Conservation (phyloP, 2,329 filamentous ascomycete genomes). For the Eutypa lata region DNA sequence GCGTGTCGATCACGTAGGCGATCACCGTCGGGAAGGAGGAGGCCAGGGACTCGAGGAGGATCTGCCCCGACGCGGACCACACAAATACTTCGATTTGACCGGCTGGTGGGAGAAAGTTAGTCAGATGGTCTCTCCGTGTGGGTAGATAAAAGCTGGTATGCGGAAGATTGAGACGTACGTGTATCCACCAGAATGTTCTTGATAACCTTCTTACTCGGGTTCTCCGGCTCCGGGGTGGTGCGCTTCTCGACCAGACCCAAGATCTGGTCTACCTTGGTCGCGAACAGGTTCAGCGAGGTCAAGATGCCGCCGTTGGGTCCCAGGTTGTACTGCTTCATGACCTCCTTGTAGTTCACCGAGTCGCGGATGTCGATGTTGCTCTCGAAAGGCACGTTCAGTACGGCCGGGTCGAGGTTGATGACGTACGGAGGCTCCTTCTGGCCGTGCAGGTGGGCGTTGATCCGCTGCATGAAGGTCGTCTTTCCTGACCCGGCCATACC, state of each 20-base stretch:
- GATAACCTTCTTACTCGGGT: constrained; percentile 60
- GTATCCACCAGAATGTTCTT: constrained; percentile 91
- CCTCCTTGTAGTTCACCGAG: constrained; percentile 98
- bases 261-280: constrained; percentile 97
- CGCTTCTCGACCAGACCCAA: constrained; percentile 87
- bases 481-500: constrained; percentile 99
- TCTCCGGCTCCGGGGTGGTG: constrained; percentile 59
- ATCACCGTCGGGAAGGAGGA: constrained; percentile 95
- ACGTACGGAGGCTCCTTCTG: constrained; percentile 85
- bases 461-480: constrained; percentile 99
- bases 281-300: constrained; percentile 92
- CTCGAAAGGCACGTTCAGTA: constrained; percentile 89
- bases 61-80: constrained; percentile 93
- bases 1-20: constrained; percentile 96
- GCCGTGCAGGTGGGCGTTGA: constrained; percentile 87
- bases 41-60: constrained; percentile 87
- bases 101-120: constrained; percentile 33
- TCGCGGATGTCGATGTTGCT: constrained; percentile 98
- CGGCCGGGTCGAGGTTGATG: constrained; percentile 94
- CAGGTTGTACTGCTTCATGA: constrained; percentile 99
- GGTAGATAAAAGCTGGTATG: too few species aligned
- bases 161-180: constrained; percentile 35
- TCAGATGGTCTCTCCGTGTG: constrained; percentile 1
- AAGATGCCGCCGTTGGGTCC: constrained; percentile 96
- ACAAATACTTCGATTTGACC: constrained; percentile 99